phyloP scores from a whole-genome alignment of 176 grass and related monocot species.

The Musa acuminata region DNA sequence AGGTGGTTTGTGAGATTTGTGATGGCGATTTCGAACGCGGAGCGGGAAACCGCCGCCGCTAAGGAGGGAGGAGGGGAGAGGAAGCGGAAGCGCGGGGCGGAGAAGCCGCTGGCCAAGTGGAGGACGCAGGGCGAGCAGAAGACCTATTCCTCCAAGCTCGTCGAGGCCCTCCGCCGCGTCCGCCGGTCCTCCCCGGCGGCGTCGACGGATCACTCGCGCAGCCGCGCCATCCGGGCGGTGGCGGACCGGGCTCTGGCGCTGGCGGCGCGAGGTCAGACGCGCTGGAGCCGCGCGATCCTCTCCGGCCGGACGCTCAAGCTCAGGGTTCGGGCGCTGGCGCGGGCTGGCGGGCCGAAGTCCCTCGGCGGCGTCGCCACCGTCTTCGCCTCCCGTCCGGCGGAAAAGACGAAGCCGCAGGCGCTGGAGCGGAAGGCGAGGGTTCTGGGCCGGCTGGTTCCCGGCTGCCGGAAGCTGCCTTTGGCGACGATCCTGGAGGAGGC shows the following conservation, averaged over 20 bases:
- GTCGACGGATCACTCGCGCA: not conserved
- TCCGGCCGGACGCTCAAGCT: constrained; percentile 32
- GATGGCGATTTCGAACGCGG: constrained; percentile 43
- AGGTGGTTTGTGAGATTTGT: not conserved
- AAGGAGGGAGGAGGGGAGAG: constrained; percentile 9
- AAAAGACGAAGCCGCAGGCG: constrained; percentile 16
- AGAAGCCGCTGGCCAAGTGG: constrained; percentile 32
- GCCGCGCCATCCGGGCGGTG: constrained; percentile 44
- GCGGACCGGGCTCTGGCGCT: constrained; percentile 67
- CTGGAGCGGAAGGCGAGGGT: constrained; percentile 57
- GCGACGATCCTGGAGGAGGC: constrained; percentile 55
- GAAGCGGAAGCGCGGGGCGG: constrained; percentile 42
- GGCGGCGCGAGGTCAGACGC: constrained; percentile 48
- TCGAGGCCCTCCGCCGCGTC: constrained; percentile 65
- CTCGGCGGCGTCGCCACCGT: not conserved
- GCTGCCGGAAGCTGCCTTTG: constrained; percentile 64
- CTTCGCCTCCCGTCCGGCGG: not conserved
- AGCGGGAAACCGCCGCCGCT: constrained; percentile 16
- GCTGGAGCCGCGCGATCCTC: constrained; percentile 93
- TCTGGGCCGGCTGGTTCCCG: constrained; percentile 63
- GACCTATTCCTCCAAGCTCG: constrained; percentile 81
- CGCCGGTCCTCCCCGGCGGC: not conserved
- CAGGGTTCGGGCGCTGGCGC: constrained; percentile 34
- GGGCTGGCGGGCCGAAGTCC: constrained; percentile 9
- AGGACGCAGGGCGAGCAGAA: constrained; percentile 60